A percentile compares a stretch with the other conserved stretches of the same genome.
These are phyloP conservation scores for Alternaria gaisen DNA, from an alignment of 2,329 filamentous ascomycete species.

Conservation along the genomic window DNA sequence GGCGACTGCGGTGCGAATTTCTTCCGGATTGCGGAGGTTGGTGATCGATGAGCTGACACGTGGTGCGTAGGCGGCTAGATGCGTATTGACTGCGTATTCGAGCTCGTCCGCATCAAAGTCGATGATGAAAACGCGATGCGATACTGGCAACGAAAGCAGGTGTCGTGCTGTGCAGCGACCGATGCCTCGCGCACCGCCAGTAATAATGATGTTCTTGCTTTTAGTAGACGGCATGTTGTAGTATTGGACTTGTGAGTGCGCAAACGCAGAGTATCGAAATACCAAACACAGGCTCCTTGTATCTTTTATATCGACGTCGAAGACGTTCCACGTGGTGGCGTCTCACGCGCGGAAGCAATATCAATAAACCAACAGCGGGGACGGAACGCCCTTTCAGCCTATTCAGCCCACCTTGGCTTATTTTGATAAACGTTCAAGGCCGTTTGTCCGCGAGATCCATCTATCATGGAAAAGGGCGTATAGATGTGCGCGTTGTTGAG, in stretches of 20 bases:
- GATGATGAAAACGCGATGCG: constrained; percentile 56
- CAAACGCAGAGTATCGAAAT: neutral
- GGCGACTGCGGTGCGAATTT: constrained; percentile 44
- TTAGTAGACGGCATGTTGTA: constrained; percentile 27
- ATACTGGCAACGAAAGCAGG: constrained; percentile 46
- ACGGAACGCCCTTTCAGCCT: constrained; percentile 22
- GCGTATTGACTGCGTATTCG: constrained; percentile 29
- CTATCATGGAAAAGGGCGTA: neutral
- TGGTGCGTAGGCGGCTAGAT: constrained; percentile 46
- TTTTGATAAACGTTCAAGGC: neutral
- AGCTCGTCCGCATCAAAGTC: constrained; percentile 55
- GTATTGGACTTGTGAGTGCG: neutral
- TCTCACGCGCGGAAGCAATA: constrained; percentile 15
- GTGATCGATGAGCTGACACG: constrained; percentile 38
- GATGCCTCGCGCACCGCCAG: constrained; percentile 56
- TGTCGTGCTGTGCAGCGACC: constrained; percentile 55
- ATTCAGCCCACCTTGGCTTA: constrained; percentile 16
- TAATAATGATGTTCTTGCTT: constrained; percentile 47
- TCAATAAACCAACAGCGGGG: constrained; percentile 5
- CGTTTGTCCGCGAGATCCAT: constrained; percentile 3
- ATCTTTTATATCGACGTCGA: neutral
- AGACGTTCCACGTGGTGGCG: constrained; percentile 1
- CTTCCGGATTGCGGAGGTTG: constrained; percentile 49
- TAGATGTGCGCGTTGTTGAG: neutral
- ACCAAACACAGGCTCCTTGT: neutral